phyloP scores from a whole-genome alignment of 1,284 basidiomycete genomes.

The Lignosus rhinocerotis region DNA sequence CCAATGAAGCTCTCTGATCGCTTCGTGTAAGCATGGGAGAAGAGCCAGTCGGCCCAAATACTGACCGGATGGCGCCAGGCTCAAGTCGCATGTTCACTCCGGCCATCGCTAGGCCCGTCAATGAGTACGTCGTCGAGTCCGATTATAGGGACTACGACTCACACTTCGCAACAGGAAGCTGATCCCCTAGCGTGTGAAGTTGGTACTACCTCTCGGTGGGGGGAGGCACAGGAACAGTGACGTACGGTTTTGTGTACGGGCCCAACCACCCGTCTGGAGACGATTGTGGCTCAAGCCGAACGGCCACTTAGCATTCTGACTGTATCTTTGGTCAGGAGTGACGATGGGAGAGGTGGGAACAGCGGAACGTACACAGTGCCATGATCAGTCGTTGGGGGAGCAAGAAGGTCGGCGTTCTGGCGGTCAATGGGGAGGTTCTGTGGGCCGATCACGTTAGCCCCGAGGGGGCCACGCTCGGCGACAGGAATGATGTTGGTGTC shows the following conservation, averaged over 20 bases:
- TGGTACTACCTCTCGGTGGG: not conserved
- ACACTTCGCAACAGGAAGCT: conserved; percentile 64
- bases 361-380: conserved; percentile 52
- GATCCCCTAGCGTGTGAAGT: conserved; percentile 38
- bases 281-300: conserved; percentile 69
- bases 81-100: conserved; percentile 72
- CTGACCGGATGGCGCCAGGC: conserved; percentile 61
- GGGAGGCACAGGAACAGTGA: not conserved
- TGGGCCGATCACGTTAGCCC: conserved; percentile 57
- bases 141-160: conserved; percentile 16
- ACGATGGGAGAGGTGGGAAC: not conserved
- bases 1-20: conserved; percentile 68
- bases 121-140: not conserved
- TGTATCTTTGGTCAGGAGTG: conserved; percentile 24
- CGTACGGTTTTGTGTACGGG: conserved; percentile 64
- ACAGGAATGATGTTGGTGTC: conserved; percentile 31
- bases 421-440: conserved; percentile 51
- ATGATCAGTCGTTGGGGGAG: conserved; percentile 65
- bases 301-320: conserved; percentile 69
- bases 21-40: not conserved
- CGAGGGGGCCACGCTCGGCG: conserved; percentile 44
- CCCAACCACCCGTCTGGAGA: conserved; percentile 72
- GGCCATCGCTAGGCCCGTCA: conserved; percentile 47
- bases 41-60: not conserved
- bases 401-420: conserved; percentile 63